phyloP scores from a whole-genome alignment of 768 basidiomycete species.

The Panus rudis region DNA sequence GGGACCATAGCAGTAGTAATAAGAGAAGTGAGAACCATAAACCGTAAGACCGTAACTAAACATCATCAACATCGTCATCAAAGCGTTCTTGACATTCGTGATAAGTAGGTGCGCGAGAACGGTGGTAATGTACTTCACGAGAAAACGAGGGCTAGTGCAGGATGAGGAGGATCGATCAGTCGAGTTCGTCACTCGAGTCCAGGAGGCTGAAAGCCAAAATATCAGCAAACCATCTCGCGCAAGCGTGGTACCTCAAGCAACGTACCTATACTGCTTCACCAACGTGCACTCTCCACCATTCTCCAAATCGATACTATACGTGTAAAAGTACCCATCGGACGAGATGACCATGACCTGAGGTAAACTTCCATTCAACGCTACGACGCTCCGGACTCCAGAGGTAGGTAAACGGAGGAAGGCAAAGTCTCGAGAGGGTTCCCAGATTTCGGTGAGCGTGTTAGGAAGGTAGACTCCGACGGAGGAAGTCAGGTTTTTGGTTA shows the following conservation, averaged over 20 bases:
- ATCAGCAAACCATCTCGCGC: background rate
- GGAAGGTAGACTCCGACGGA: slow-evolving; percentile 83
- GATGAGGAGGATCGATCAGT: no score
- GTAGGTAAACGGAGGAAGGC: slow-evolving; percentile 83
- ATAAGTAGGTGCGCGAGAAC: no score
- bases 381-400: slow-evolving; percentile 73
- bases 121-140: no score
- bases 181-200: slow-evolving; percentile 9
- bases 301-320: slow-evolving; percentile 93
- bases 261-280: slow-evolving; percentile 86
- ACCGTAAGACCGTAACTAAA: no score
- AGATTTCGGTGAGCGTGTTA: slow-evolving; percentile 86
- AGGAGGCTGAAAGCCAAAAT: slow-evolving; percentile 5
- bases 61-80: no score
- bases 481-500: slow-evolving; percentile 70
- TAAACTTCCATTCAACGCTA: slow-evolving; percentile 88
- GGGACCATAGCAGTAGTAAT: no score
- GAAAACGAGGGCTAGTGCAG: no score
- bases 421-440: slow-evolving; percentile 95
- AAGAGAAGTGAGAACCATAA: no score
- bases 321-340: slow-evolving; percentile 92
- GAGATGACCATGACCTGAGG: slow-evolving; percentile 98
- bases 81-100: no score
- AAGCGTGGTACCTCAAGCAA: background rate
- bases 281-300: slow-evolving; percentile 92